Evolutionary conservation across 202 grass and related monocot species (phyloP), one percentile per base, ranked within the genome.

Genomic region (Zoysia matrella): DNA sequence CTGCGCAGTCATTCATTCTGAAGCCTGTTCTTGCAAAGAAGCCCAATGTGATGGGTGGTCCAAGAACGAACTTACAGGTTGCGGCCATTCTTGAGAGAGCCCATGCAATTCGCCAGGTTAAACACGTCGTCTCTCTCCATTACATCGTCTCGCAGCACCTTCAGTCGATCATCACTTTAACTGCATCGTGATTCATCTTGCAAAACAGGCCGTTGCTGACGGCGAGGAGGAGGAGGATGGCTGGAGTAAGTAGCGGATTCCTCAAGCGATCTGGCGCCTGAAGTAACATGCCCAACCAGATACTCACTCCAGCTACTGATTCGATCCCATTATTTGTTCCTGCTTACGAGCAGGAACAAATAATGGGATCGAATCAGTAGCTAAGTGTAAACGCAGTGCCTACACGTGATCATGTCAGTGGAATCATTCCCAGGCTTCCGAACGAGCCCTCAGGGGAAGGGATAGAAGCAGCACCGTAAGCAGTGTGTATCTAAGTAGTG

Each of bases 11-110:
- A 43, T 92, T 91, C 86, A 89, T 74, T 76, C 75, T 99, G 80
- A 99, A 94, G 80, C 96, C 93, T n/a, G 83, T 89, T 68, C 63
- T 87, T 74, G 80, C 82, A 72, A 93, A 83, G 67, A 90, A 82
- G 67, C 75, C 93, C 68, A 96, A 90, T 69, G 72, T 99, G 51
- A 95, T 92, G 89, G 92, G 71, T 13, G 86, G 82, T 79, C 84
- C 83, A 13, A 89, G 80, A 81, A 94, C 89, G 16, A 94, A 94
- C 77, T 79, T 99, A 18, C 94, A 99, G 69, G 93, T 96, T 40
- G 91, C 88, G 30, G 93, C 96, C 10, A 99, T 99, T 76, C 79
- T 99, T 50, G 93, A 99, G 87, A 95, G 90, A 88, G 96, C 89
- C 76, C 91, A 92, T 14, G 91, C 91, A 11, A 99, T 99, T 89